Evolutionary conservation across 768 basidiomycete species (phyloP).

Genomic region (Lactifluus pinguis): DNA sequence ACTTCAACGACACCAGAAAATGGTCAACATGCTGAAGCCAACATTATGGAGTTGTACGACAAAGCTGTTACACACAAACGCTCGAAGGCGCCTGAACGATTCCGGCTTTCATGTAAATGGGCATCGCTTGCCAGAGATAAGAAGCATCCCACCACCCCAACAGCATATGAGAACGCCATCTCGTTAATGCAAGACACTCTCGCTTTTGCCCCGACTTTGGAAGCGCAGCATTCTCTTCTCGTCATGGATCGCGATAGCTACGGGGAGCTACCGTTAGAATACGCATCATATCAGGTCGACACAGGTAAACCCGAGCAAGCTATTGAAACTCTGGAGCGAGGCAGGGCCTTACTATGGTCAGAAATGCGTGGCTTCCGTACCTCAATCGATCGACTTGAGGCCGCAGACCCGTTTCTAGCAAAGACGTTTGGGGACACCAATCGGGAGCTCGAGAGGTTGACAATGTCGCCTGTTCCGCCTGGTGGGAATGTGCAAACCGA

Average conservation of each 20-base stretch:
- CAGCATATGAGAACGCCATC: background rate
- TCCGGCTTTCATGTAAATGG: background rate
- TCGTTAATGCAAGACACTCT: background rate
- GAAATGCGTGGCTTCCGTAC: background rate
- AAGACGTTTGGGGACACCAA: background rate
- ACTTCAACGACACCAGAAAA: background rate
- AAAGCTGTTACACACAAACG: background rate
- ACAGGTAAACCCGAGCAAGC: background rate
- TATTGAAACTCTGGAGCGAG: background rate
- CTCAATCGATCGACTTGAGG: background rate
- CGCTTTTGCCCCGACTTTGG: background rate
- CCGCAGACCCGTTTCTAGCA: background rate
- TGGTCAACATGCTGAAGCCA: too few relatives aligned
- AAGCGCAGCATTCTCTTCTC: background rate
- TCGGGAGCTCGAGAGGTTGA: background rate
- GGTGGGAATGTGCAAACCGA: background rate
- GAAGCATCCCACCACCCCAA: background rate
- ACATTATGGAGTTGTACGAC: background rate
- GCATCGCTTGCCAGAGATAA: background rate
- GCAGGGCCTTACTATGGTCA: constrained; percentile 1
- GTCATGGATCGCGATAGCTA: background rate
- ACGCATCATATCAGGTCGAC: background rate
- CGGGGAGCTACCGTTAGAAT: background rate
- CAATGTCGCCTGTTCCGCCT: background rate
- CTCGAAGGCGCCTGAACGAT: background rate